Base-by-base conservation (phyloP, 2,329 filamentous ascomycete species). In the Fusarium sublunatum region DNA sequence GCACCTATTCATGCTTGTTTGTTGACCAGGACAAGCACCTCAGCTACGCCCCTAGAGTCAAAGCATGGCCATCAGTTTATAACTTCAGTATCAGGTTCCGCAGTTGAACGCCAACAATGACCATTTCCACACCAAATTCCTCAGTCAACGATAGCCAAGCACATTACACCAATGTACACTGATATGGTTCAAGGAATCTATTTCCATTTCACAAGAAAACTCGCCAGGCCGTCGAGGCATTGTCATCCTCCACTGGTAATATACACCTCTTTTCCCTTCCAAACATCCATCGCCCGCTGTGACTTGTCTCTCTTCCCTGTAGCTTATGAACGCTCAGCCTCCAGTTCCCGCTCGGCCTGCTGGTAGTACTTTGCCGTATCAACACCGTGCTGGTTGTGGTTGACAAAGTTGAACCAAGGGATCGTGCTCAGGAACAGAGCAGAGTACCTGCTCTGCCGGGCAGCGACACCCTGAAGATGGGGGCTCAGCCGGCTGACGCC, bases 311-410 rank as follows among this genome's bases (percentile, higher is more conserved):
- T 32, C 34, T 26, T 5, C 40, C 36, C 38, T 25, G n/a, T 19
- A 12, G 15, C 44, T 61, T 58, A 58, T 46, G 55, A 68, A 34
- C 58, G 65, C 48, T 96, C 93, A 35, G 88, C 89, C 80, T 96
- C 95, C 72, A 99, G 80, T 78, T 99, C 95, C 76, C 89, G 84
- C 83, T 99, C 95, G 7, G 95, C 95, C 77, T 96, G 92, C 76
- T 90, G 89, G 79, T 96, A 99, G 82, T 99, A 99, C 82, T 99
- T 99, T 66, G 94, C 93, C 29, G 95, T 99, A 77, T 99, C 95
- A 57, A 99, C 91, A 70, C 95, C 95, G 77, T 99, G 95, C 86
- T 96, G 82, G 75, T 87, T 89, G 80, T 99, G 95, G 80, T 99
- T 98, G 74, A 97, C 94, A 80, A 99, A 91, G 83, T 99, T 99